Base-by-base conservation (phyloP, 169 alveolate genomes). In the Cryptosporidium viatorum region DNA sequence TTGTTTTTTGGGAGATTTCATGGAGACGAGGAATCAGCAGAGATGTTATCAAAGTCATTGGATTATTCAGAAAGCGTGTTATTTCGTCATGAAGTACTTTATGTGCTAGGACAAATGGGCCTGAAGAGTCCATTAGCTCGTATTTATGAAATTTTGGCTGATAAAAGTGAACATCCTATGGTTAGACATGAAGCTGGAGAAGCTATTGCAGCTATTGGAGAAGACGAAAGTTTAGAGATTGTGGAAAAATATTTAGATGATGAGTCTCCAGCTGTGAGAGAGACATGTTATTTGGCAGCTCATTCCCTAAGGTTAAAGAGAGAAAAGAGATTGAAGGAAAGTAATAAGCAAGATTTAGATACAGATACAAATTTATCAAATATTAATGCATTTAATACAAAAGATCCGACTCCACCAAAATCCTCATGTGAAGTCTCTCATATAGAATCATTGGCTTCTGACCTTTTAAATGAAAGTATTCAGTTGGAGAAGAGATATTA, bases 51-150 rank as follows among this genome's bases (percentile, higher is more conserved):
- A 29, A 62, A 48, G 33, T 80, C 89, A 26, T 12, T 80, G 35
- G 74, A 59, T 65, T 80, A 62, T 29, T 80, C 89, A 16, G 75
- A 80, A 31, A 80, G 89, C 39, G 75, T 80, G 31, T 45, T 94
- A n/a, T 93, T 84, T 41, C 93, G 97, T 45, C 98, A 96, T 86
- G 98, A 96, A 86, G 95, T 95, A n/a, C 96, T 96, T 23, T 96
- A 96, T 91, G 97, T 95, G 8, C 91, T 96, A 43, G 98, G 98
- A 12, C 98, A 96, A 86, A 92, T 96, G 69, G 93, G 95, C 55
- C 84, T 93, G 74, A 86, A 55, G 18, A 93, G 93, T 41, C 94
- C 97, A 18, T 58, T 93, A 26, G 80, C 74, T 29, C 74, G 85
- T 41, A 91, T 96, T 65, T 69, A 71, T 35, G 71, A 84, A n/a